Percentiles rank a stretch among this genome's conserved stretches.
Evolutionary conservation across 805 yeast species (phyloP).

Genomic region (Candida namnaoensis): DNA sequence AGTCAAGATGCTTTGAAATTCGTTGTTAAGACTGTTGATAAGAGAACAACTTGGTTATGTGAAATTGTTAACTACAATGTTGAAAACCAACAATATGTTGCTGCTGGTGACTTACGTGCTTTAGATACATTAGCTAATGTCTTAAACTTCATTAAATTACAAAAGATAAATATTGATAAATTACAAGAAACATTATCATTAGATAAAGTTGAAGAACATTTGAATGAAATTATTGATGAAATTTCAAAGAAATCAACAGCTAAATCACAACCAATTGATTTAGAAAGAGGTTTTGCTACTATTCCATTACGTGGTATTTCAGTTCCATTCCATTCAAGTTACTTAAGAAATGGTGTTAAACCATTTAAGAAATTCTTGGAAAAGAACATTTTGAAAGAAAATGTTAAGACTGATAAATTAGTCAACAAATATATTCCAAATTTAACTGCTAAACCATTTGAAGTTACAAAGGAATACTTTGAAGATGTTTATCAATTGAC

Average conservation of each 20-base stretch:
- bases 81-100: conserved; percentile 96
- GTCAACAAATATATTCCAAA: conserved; percentile 96
- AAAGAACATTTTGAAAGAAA: conserved; percentile 91
- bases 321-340: conserved; percentile 99
- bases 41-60: conserved; percentile 84
- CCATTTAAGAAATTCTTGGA: conserved; percentile 97
- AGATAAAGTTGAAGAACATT: conserved; percentile 84
- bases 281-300: conserved; percentile 97
- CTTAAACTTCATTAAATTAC: conserved; percentile 84
- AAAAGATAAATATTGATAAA: conserved; percentile 89
- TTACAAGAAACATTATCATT: conserved; percentile 74
- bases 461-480: conserved; percentile 93
- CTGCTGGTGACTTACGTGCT: conserved; percentile 97
- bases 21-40: conserved; percentile 82
- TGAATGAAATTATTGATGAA: conserved; percentile 81
- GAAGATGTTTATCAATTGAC: conserved; percentile 92
- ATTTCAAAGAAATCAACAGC: conserved; percentile 73
- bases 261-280: conserved; percentile 93
- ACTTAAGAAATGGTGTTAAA: conserved; percentile 95
- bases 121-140: conserved; percentile 91
- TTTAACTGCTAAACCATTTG: conserved; percentile 96
- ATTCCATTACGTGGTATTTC: conserved; percentile 97
- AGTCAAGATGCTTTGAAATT: conserved; percentile 89
- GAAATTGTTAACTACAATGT: conserved; percentile 98
- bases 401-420: conserved; percentile 90